Percentiles rank a stretch among this genome's conserved stretches.
Conservation (phyloP, 2,329 filamentous ascomycete genomes). For the Phoma sp. region DNA sequence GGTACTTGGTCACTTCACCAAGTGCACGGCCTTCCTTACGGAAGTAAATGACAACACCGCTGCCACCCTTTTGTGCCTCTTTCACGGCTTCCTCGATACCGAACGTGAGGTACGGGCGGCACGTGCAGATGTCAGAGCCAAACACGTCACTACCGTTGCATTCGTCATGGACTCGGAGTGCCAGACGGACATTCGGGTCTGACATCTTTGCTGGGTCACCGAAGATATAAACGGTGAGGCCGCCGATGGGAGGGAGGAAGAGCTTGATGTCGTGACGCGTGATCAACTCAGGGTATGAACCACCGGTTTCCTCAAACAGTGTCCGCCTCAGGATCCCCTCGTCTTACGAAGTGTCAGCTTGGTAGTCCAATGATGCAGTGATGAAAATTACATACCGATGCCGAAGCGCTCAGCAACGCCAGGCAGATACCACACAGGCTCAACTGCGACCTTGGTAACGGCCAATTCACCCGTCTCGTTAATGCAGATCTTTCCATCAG, state of each 20-base stretch:
- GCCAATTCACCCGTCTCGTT: conserved; percentile 86
- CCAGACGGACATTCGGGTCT: conserved; percentile 78
- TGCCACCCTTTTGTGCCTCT: conserved; percentile 91
- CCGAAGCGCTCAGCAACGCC: conserved; percentile 87
- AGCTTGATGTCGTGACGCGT: conserved; percentile 93
- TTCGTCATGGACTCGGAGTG: conserved; percentile 83
- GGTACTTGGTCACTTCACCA: conserved; percentile 90
- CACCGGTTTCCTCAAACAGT: conserved; percentile 93
- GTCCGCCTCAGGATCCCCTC: conserved; percentile 85
- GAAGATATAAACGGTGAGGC: conserved; percentile 95
- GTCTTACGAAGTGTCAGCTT: conserved; percentile 58
- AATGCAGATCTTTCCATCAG: conserved; percentile 88
- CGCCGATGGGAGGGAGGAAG: conserved; percentile 94
- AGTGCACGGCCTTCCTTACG: conserved; percentile 94
- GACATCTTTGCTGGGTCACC: conserved; percentile 94
- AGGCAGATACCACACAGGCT: conserved; percentile 72
- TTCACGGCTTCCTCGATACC: conserved; percentile 98
- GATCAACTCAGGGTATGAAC: conserved; percentile 95
- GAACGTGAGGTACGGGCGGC: conserved; percentile 92
- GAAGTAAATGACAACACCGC: conserved; percentile 97
- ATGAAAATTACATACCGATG: conserved; percentile 64
- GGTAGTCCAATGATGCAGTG: neutral
- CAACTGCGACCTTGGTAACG: conserved; percentile 95
- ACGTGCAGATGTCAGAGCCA: conserved; percentile 97
- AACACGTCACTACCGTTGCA: conserved; percentile 99